Evolutionary conservation across 805 yeast species (phyloP).

Genomic region (Jamesozyma gamospora): DNA sequence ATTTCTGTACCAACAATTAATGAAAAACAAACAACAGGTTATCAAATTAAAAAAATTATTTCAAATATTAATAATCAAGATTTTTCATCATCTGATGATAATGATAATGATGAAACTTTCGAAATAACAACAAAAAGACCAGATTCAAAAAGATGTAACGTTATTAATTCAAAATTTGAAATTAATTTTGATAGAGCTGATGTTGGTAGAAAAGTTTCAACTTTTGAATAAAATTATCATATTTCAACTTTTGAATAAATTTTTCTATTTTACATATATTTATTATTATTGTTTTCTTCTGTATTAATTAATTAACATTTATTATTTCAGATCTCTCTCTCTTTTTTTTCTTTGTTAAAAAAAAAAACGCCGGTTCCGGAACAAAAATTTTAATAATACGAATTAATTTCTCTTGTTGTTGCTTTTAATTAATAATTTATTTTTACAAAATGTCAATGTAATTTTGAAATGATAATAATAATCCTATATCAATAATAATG

Average conservation of each 20-base stretch:
- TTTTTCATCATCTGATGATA: slow-evolving; percentile 5
- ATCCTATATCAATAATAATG: too few relatives aligned
- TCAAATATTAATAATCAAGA: slow-evolving; percentile 6
- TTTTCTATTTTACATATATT: not conserved
- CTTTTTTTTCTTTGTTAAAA: too few relatives aligned
- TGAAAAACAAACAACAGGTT: slow-evolving; percentile 24
- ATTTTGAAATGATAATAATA: too few relatives aligned
- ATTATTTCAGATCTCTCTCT: too few relatives aligned
- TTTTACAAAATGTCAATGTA: too few relatives aligned
- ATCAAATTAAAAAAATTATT: slow-evolving; percentile 17
- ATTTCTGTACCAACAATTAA: slow-evolving; percentile 19
- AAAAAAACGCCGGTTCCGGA: too few relatives aligned
- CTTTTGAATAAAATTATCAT: slow-evolving; percentile 15
- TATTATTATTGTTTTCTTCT: not conserved
- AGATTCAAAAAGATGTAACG: slow-evolving; percentile 16
- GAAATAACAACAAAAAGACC: slow-evolving; percentile 6
- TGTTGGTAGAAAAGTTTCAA: slow-evolving; percentile 32
- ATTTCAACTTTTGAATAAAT: not conserved
- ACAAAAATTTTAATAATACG: too few relatives aligned
- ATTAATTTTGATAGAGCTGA: slow-evolving; percentile 33
- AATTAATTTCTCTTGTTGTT: too few relatives aligned
- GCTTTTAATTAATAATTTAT: too few relatives aligned
- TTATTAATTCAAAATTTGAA: slow-evolving; percentile 26
- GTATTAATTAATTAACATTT: too few relatives aligned
- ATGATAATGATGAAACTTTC: slow-evolving; percentile 1